phyloP scores from a whole-genome alignment of 371 early-diverging fungal species.

The Mucor piriformis region DNA sequence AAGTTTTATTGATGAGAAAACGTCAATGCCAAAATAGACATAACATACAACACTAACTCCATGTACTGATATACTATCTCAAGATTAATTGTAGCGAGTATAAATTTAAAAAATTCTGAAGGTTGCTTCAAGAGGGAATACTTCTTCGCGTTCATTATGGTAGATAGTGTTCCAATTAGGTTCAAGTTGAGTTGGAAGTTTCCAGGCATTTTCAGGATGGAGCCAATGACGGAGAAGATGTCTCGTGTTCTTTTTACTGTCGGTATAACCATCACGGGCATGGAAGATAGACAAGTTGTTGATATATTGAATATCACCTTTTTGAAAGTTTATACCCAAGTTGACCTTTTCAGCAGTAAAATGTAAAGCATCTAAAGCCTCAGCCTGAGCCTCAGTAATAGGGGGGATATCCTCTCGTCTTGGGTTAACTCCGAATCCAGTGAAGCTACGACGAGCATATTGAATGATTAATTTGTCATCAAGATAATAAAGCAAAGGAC shows the following conservation, averaged over 20 bases:
- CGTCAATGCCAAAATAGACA: too few species aligned
- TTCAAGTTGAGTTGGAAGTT: conserved; percentile 29
- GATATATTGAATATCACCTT: conserved; percentile 39
- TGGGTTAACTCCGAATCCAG: conserved; percentile 34
- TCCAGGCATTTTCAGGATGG: conserved; percentile 36
- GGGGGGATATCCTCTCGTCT: conserved; percentile 36
- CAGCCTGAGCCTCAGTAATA: conserved; percentile 36
- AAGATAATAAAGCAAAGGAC: conserved; percentile 28
- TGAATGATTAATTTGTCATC: conserved; percentile 36
- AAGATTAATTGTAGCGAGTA: not conserved
- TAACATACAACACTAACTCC: too few species aligned
- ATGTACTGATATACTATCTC: not conserved
- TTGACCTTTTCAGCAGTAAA: conserved; percentile 32
- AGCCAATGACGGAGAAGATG: conserved; percentile 40
- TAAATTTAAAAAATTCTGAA: conserved; percentile 18
- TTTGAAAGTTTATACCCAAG: conserved; percentile 28
- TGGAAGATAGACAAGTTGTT: conserved; percentile 38
- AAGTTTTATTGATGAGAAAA: not conserved
- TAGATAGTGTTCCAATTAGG: conserved; percentile 27
- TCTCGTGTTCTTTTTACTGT: conserved; percentile 32
- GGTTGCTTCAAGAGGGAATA: conserved; percentile 34
- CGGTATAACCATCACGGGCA: conserved; percentile 33
- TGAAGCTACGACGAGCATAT: conserved; percentile 34
- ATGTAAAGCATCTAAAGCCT: conserved; percentile 33
- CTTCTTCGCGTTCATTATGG: conserved; percentile 26